Evolutionary conservation across 1,139 yeast species (phyloP), one percentile per base, ranked within the genome.

Genomic region (Geotrichum klebahnii): DNA sequence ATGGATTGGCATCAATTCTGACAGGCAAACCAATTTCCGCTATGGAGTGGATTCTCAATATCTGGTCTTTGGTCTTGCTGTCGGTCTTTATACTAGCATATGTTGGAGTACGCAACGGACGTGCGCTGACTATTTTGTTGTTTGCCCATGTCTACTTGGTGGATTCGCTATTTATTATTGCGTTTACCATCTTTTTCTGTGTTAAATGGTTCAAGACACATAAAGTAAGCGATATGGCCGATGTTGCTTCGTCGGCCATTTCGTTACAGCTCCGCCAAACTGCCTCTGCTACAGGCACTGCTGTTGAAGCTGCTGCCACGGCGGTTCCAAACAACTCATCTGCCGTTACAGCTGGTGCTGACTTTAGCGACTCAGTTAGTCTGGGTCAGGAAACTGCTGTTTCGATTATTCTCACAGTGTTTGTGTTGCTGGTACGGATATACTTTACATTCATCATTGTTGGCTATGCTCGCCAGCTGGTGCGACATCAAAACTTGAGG

Each of bases 11-110:
- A 32, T 89, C 97, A 0, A 69, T 92, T 39, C 77, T 92, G 62
- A 90, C 97, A 0, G 75, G 96, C 1, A 96, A 89, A 62, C 95
- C 94, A 1, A 75, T 90, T 53, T 82, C 82, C 56, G 79, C 81
- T 55, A 73, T 84, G 73, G 97, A 92, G 64, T 86, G 96, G 95
- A 58, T 84, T 1, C 80, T 84, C 60, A 88, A 90, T 67, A 63
- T 83, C 34, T 67, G 82, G 57, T 83, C 95, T 3, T 71, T 87
- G 16, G 52, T 77, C 3, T 72, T 81, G 20, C 70, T 88, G 46
- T 82, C 89, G n/a, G 73, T 84, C 52, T 87, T 83, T 64, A 71
- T 81, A 5, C 71, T 76, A 45, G 94, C 87, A 0, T 73, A 84
- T 52, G 63, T 71, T 42, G 75, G 76, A 48, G 69, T 80, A 23